phyloP scores from a whole-genome alignment of 306 rosid species.

The Lathyrus aphaca region DNA sequence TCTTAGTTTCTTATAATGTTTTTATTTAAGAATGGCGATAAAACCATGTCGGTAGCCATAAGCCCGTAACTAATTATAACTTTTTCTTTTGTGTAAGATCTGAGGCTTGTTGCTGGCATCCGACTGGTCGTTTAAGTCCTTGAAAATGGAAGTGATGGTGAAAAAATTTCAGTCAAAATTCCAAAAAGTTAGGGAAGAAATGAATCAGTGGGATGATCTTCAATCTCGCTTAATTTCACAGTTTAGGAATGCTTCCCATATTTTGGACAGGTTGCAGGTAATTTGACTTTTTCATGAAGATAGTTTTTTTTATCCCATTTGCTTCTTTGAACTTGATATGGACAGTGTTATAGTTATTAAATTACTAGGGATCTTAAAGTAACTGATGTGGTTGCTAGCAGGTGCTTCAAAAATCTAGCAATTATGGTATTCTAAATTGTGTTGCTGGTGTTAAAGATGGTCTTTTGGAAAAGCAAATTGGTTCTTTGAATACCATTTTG shows the following conservation, averaged over 20 bases:
- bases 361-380: conserved; percentile 26
- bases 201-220: conserved; percentile 65
- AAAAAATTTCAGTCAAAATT: conserved; percentile 71
- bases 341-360: conserved; percentile 14
- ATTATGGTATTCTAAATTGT: conserved; percentile 55
- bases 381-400: conserved; percentile 36
- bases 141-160: conserved; percentile 68
- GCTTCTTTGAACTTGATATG: conserved; percentile 9
- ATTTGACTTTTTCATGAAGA: background rate
- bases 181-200: conserved; percentile 60
- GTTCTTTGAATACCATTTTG: conserved; percentile 62
- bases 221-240: conserved; percentile 69
- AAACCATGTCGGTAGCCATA: background rate
- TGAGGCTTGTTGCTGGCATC: conserved; percentile 20
- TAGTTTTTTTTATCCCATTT: background rate
- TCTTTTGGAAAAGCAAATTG: conserved; percentile 67
- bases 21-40: background rate
- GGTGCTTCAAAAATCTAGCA: conserved; percentile 67
- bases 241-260: conserved; percentile 64
- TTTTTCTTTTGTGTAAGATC: conserved; percentile 15
- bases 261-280: conserved; percentile 74
- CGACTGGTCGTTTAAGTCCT: background rate
- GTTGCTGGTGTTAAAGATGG: conserved; percentile 49
- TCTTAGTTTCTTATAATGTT: background rate
- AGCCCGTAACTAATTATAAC: background rate